Evolutionary conservation across 441 rosid species (phyloP).

Genomic region (Eutrema salsugineum): DNA sequence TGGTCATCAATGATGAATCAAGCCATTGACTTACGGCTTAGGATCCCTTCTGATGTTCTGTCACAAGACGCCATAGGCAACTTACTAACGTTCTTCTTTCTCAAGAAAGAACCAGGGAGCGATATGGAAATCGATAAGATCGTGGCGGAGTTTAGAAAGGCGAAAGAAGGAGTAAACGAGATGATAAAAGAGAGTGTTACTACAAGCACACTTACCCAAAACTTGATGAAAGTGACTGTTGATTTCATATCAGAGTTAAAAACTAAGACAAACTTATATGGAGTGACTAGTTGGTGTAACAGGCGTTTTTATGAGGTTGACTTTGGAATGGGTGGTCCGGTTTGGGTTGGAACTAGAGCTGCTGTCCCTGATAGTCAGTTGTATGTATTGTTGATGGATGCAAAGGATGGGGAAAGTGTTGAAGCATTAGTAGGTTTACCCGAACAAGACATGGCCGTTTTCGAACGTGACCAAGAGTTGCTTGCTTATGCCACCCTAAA

Average conservation of each 20-base stretch:
- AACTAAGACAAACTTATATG: background rate
- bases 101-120: background rate
- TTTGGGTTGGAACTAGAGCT: background rate
- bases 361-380: background rate
- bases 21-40: background rate
- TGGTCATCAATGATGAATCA: background rate
- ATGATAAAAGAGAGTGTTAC: background rate
- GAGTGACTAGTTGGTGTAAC: background rate
- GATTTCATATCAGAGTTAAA: background rate
- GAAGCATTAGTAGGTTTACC: background rate
- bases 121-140: background rate
- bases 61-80: background rate
- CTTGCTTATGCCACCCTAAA: background rate
- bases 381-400: background rate
- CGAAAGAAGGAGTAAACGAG: background rate
- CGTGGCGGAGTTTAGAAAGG: background rate
- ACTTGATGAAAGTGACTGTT: background rate
- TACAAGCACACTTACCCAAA: background rate
- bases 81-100: background rate
- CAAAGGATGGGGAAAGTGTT: background rate
- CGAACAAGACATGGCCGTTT: background rate
- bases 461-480: background rate
- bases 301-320: constrained; percentile 1
- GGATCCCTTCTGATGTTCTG: background rate
- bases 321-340: constrained; percentile 1